Evolutionary conservation across 1,139 yeast genomes (phyloP).

Genomic region (Suhomyces bribrorum): DNA sequence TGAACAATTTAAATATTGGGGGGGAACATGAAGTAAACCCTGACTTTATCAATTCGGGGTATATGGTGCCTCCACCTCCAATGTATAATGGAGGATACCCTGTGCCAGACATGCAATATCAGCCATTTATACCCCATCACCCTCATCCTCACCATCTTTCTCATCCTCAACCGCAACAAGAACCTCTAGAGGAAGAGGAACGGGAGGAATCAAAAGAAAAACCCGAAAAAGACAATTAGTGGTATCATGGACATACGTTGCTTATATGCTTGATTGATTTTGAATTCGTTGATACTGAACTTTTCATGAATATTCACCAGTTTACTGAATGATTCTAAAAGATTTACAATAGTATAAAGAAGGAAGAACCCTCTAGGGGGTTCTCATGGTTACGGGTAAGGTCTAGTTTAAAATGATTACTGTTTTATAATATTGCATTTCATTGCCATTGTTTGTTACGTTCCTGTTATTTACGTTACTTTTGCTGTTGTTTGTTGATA

Average conservation of each 20-base stretch:
- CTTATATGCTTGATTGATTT: background rate
- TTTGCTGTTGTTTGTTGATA: background rate
- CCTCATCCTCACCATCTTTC: conserved; percentile 2
- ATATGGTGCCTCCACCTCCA: conserved; percentile 12
- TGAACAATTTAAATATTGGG: conserved; percentile 12
- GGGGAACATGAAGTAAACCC: conserved; percentile 8
- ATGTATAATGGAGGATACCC: conserved; percentile 14
- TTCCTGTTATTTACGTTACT: background rate
- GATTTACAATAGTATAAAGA: background rate
- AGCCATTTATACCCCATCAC: conserved; percentile 11
- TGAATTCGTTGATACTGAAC: no score
- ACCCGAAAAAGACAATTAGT: background rate
- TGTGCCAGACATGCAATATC: conserved; percentile 13
- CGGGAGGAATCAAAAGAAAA: background rate
- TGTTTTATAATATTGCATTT: background rate
- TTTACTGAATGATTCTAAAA: background rate
- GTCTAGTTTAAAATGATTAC: background rate
- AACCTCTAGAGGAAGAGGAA: background rate
- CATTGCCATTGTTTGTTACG: background rate
- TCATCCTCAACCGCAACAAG: background rate
- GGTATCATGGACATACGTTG: no score
- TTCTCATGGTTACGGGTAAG: background rate
- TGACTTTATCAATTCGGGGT: conserved; percentile 11
- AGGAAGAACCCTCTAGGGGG: background rate
- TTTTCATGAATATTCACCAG: background rate